Evolutionary conservation across 2,329 filamentous ascomycete species (phyloP), one percentile per base, ranked within the genome.

Genomic region (Rhynchosporium agropyri): DNA sequence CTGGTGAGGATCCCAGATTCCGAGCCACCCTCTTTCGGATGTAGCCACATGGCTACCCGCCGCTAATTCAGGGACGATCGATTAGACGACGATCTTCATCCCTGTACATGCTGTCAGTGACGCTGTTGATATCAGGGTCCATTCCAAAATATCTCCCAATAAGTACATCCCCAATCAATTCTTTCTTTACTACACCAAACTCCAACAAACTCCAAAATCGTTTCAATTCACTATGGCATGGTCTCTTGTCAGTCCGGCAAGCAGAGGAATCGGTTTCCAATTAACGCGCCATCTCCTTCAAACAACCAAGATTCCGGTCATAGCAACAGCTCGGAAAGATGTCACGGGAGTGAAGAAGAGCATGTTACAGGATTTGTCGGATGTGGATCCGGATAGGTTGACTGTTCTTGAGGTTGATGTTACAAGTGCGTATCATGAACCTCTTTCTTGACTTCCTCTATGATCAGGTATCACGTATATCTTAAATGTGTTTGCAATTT

Each of bases 261-360:
- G 84, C 7, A 78, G 85, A 66, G 86, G 87, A 66, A 84, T 89
- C 68, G 87, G 86, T 15, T 82, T 86, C 65, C 82, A 85, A 48
- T 76, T 89, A 33, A 82, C 84, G 1, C 80, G 84, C 57, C 80
- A 82, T 61, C 75, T 89, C 6, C 77, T 89, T 7, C 75, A 79
- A 60, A 84, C 80, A 9, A 87, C 85, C 7, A 77, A 77, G 33
- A 77, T 84, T 13, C 85, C 86, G 0, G 77, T 89, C 28, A 78
- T 89, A 38, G 84, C 84, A 56, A 89, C 86, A 53, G 82, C 84
- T 8, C 78, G 86, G 31, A 83, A 77, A 58, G 79, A 86, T 65
- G 73, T 81, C 10, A 75, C 80, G 28, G 76, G 79, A 61, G 77
- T 82, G 6, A 81, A 78, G 61, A 76, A 80, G 38, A 75, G 75